Evolutionary conservation across 305 asterid genomes (phyloP).

Genomic region (Fraxinus baroniana): DNA sequence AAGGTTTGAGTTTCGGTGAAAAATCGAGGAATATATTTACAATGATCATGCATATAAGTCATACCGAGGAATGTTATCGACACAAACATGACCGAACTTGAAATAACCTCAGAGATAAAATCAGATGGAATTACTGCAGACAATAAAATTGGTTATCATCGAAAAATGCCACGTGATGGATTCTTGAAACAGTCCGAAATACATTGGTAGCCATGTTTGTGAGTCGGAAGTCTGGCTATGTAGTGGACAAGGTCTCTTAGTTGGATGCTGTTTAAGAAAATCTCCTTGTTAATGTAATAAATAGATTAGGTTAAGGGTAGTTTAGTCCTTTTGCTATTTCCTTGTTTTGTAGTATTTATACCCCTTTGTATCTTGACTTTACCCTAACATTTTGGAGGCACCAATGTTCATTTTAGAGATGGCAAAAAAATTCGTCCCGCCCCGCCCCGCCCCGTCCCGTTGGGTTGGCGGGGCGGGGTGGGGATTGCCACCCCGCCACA

Average conservation of each 20-base stretch:
- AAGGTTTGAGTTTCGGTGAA: not conserved
- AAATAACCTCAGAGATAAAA: not conserved
- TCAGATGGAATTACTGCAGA: not conserved
- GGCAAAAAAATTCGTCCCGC: too few species aligned
- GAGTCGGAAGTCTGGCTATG: not conserved
- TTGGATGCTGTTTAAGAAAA: not conserved
- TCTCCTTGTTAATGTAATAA: not conserved
- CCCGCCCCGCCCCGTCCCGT: too few species aligned
- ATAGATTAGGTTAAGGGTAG: too few species aligned
- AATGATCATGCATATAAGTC: not conserved
- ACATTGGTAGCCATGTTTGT: not conserved
- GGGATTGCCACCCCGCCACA: too few species aligned
- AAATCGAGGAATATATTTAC: not conserved
- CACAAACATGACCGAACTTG: not conserved
- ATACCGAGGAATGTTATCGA: not conserved
- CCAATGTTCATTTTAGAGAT: too few species aligned
- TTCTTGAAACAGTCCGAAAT: not conserved
- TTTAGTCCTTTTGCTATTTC: too few species aligned
- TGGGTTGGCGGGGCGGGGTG: too few species aligned
- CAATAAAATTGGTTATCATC: not conserved
- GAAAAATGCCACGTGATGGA: not conserved
- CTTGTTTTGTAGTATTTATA: too few species aligned
- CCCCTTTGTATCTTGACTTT: too few species aligned
- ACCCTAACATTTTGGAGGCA: too few species aligned
- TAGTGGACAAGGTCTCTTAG: not conserved